phyloP scores from a whole-genome alignment of 495 filamentous ascomycete species.

The Aspergillus taichungensis region DNA sequence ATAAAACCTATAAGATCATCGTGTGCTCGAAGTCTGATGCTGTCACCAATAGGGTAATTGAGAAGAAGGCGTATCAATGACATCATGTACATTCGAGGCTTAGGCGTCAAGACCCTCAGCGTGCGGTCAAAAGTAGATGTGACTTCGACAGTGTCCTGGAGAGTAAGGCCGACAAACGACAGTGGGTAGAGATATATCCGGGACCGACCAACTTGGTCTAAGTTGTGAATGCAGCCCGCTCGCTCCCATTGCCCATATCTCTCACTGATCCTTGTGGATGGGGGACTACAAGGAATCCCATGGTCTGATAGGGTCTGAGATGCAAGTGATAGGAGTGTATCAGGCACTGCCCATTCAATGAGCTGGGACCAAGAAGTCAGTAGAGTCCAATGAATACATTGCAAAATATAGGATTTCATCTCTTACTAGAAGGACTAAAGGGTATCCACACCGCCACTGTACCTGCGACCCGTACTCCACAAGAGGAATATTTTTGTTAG shows the following conservation, averaged over 20 bases:
- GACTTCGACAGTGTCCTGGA: conserved; percentile 7
- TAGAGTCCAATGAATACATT: neutral
- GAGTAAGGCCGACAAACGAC: conserved; percentile 2
- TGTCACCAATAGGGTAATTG: neutral
- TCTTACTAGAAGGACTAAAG: conserved; percentile 27
- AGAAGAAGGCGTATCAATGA: conserved; percentile 8
- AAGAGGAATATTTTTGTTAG: no score
- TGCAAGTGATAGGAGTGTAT: conserved; percentile 6
- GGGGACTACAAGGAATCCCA: neutral
- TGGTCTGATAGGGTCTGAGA: conserved; percentile 5
- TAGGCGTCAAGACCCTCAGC: conserved; percentile 3
- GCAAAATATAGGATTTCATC: no score
- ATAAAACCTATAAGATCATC: conserved; percentile 9
- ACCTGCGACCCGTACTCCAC: no score
- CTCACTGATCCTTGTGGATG: neutral
- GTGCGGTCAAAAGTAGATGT: conserved; percentile 3
- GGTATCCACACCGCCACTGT: conserved; percentile 33
- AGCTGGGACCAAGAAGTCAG: conserved; percentile 3
- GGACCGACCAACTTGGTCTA: neutral
- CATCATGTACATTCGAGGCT: conserved; percentile 5
- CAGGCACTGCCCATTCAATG: conserved; percentile 11
- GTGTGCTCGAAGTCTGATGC: conserved; percentile 3
- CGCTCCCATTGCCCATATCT: conserved; percentile 3
- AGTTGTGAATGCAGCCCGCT: neutral
- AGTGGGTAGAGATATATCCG: conserved; percentile 5